Conservation (phyloP, 1,284 basidiomycete genomes). For the Ceratobasidium sp. region DNA sequence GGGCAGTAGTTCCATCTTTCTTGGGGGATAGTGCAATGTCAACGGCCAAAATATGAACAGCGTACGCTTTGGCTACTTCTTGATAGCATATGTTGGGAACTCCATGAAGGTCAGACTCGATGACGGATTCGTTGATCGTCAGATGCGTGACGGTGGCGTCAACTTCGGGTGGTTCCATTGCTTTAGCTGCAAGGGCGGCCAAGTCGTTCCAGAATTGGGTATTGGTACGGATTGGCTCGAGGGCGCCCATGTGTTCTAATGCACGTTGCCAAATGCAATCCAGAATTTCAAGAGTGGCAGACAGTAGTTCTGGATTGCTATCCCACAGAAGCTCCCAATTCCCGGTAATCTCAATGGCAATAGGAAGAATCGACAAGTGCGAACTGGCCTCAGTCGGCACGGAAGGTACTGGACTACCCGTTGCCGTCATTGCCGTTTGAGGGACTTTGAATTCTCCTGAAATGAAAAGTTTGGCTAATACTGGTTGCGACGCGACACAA, state of each 20-base stretch:
- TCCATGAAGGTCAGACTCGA: conserved; percentile 65
- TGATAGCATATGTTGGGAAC: conserved; percentile 69
- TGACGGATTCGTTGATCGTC: conserved; percentile 58
- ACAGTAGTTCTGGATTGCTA: conserved; percentile 75
- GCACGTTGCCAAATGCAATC: conserved; percentile 84
- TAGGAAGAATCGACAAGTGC: conserved; percentile 41
- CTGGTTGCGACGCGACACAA: conserved; percentile 86
- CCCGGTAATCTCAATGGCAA: conserved; percentile 67
- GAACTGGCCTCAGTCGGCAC: conserved; percentile 13
- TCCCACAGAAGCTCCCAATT: conserved; percentile 78
- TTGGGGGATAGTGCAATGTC: conserved; percentile 47
- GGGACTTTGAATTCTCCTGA: conserved; percentile 62
- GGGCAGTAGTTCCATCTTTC: conserved; percentile 51
- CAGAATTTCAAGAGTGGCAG: conserved; percentile 78
- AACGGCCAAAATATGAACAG: conserved; percentile 62
- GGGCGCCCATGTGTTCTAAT: conserved; percentile 69
- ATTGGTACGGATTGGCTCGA: conserved; percentile 64
- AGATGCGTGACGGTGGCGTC: conserved; percentile 63
- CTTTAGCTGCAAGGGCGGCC: conserved; percentile 64
- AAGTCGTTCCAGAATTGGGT: conserved; percentile 69
- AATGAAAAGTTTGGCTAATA: conserved; percentile 82
- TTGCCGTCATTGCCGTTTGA: conserved; percentile 43
- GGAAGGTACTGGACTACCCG: conserved; percentile 37
- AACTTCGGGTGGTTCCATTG: conserved; percentile 66
- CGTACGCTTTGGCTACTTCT: conserved; percentile 74